Evolutionary conservation across 306 rosid genomes (phyloP), one percentile per base, ranked within the genome.

Genomic region (Gillenia trifoliata): DNA sequence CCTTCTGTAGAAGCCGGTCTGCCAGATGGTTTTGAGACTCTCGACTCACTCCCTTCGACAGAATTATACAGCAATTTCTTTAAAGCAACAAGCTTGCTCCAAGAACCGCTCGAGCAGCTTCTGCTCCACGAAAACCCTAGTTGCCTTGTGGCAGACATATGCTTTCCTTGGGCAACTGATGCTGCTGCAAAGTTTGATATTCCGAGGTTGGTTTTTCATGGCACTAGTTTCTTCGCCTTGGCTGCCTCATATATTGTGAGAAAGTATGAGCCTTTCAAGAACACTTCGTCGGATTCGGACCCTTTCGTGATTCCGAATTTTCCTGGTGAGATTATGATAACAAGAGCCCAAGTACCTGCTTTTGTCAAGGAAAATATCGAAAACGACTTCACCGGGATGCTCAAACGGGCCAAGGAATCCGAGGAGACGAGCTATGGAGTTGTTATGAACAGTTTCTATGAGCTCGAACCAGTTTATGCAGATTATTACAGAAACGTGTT

Each of bases 201-300:
- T 65, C 98, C 94, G 0, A 78, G 88, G 80, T 54, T 90, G 19
- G 79, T 75, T 52, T 92, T 92, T 31, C 85, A 83, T 12, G 92
- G 92, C 0, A 45, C 73, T 3, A 67, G 94, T 5, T 84, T 73
- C 66, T 86, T 90, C 64, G 73, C 94, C 5, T 3, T 75, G 2
- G 85, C 86, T 59, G 83, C 84, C 2, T 13, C 1, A 0, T 84
- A 77, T 2, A 77, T 81, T 40, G 8, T 81, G 36, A 25, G 47
- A 22, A 26, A 38, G 1, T 70, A 83, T 72, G 40, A 87, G 79
- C 96, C 98, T 41, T 71, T 79, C 20, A 83, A 80, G 4, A 78
- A 66, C 0, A 86, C 85, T 17, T 75, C 74, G 0, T 86, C 85
- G 8, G 89, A 83, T 40, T 38, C 71, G 0, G 91, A 90, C 22